Evolutionary conservation across 1,284 basidiomycete genomes (phyloP).

Genomic region (Termitomyces sp.): DNA sequence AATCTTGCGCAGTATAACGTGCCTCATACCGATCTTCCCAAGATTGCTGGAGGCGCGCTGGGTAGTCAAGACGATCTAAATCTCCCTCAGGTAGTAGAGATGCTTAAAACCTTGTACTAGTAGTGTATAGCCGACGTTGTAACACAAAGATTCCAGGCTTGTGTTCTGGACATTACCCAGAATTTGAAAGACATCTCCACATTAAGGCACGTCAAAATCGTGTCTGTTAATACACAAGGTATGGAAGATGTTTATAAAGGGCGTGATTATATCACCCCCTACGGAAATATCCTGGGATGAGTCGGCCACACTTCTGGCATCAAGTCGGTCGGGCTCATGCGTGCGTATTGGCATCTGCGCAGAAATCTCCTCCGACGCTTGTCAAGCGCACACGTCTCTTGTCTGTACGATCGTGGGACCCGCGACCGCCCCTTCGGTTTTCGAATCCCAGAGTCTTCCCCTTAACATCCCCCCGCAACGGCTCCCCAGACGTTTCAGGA

Average conservation of each 20-base stretch:
- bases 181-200: neutral
- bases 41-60: conserved; percentile 19
- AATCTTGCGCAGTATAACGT: conserved; percentile 22
- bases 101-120: conserved; percentile 19
- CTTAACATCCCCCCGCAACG: conserved; percentile 8
- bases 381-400: conserved; percentile 22
- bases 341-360: conserved; percentile 7
- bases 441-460: conserved; percentile 8
- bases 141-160: conserved; percentile 4
- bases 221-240: neutral
- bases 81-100: conserved; percentile 17
- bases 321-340: conserved; percentile 11
- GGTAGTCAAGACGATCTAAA: conserved; percentile 18
- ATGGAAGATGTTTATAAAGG: conserved; percentile 4
- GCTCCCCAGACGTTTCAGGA: neutral
- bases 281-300: conserved; percentile 15
- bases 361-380: conserved; percentile 5
- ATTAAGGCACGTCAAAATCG: neutral
- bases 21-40: conserved; percentile 17
- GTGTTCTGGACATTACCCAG: conserved; percentile 9
- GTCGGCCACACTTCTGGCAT: conserved; percentile 17
- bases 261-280: conserved; percentile 3
- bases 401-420: conserved; percentile 21
- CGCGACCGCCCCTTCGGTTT: conserved; percentile 15
- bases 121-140: conserved; percentile 1